phyloP scores from a whole-genome alignment of 768 basidiomycete species.

The Guyanaporus albipodus region DNA sequence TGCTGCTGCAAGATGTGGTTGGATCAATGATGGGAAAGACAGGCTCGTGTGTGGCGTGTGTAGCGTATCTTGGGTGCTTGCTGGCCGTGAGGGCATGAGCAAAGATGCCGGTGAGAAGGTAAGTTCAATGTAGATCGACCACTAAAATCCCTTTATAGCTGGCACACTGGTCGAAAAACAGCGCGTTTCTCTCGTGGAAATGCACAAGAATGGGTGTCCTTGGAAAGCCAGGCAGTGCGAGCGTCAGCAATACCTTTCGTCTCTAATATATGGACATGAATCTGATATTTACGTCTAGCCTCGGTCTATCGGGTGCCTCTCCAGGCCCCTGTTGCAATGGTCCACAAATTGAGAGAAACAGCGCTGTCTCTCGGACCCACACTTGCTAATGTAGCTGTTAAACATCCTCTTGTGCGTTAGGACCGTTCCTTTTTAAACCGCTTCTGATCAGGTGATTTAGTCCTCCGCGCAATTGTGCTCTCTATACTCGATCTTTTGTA shows the following conservation, averaged over 20 bases:
- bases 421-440: background rate
- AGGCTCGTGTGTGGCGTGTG: slow-evolving; percentile 72
- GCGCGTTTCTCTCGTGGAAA: slow-evolving; percentile 54
- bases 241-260: slow-evolving; percentile 40
- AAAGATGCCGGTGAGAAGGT: slow-evolving; percentile 70
- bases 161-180: slow-evolving; percentile 74
- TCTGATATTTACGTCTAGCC: slow-evolving; percentile 32
- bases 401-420: slow-evolving; percentile 66
- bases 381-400: slow-evolving; percentile 52
- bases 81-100: slow-evolving; percentile 63
- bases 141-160: slow-evolving; percentile 39
- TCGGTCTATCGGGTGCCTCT: slow-evolving; percentile 76
- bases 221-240: slow-evolving; percentile 83
- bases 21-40: slow-evolving; percentile 82
- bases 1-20: slow-evolving; percentile 77
- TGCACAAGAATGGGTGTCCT: slow-evolving; percentile 80
- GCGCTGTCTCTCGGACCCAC: slow-evolving; percentile 52
- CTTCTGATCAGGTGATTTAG: slow-evolving; percentile 35
- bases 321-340: slow-evolving; percentile 58
- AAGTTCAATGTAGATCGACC: slow-evolving; percentile 14
- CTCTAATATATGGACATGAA: background rate
- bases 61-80: slow-evolving; percentile 69
- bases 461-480: slow-evolving; percentile 53
- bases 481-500: slow-evolving; percentile 44
- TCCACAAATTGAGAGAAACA: slow-evolving; percentile 53